Evolutionary conservation across 192 early-diverging fungal species (phyloP), one percentile per base, ranked within the genome.

Genomic region (Linnemannia exigua): DNA sequence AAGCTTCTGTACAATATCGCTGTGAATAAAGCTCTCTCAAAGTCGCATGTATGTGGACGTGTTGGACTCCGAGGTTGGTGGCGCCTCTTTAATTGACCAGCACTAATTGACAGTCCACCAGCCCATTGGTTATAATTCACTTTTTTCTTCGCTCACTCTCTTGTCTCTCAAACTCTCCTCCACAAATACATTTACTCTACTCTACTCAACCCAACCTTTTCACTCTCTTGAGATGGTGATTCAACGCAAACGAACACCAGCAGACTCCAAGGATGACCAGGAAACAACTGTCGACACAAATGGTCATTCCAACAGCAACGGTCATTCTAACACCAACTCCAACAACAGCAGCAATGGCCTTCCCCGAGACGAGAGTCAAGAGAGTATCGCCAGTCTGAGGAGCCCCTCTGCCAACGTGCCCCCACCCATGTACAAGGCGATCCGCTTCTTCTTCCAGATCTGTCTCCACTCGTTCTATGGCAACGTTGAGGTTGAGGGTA

Each of bases 371-470:
- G 77, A 50, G 37, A 70, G 50, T 35, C 72, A 74, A 36, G 47
- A 74, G 50, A 22, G 33, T 36, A 36, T 74, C 47, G 28, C 58
- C 58, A 63, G 58, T 4, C 58, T 63, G 58, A 63, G 28, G 58
- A 11, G 28, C 28, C 25, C 28, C 58, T 28, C 25, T 25, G 25
- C 58, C 38, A 71, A 70, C 63, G 72, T 47, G 46, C 70, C 87
- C 4, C 77, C 87, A 17, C 75, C 79, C 28, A 81, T 81, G 73
- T 88, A 88, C 67, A 78, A 70, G 31, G 68, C 80, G 3, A 81
- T 88, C 54, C 81, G 82, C 28, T 88, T 88, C 44, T 85, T 88
- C 47, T 88, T 88, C 79, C 70, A 88, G 76, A 78, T 81, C 17
- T 88, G 79, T 20, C 68, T 79, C 11, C 82, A 88, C 74, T 84